Evolutionary conservation across 192 early-diverging fungal genomes (phyloP), one percentile per base, ranked within the genome.

Genomic region (Rhizoclosmatium sp.): DNA sequence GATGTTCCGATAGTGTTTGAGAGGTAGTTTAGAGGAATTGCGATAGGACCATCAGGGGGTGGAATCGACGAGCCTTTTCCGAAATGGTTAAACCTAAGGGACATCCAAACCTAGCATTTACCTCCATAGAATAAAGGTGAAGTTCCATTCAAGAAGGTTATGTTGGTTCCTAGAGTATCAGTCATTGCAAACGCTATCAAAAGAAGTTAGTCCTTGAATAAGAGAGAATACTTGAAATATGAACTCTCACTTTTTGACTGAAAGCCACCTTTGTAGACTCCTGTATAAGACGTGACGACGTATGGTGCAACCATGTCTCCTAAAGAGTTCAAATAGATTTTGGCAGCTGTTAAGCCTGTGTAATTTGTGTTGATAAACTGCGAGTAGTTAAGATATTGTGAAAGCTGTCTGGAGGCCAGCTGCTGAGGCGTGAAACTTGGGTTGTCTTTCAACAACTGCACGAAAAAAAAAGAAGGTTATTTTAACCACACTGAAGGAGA

Each of bases 1-100:
- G 65, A 16, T 16, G 31, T 44, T 44, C 3, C 5, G 40, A 68
- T 10, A 14, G 23, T 45, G 40, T 41, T 46, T 14, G 12, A 10
- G 21, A 46, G 9, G 21, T 5, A 19, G 7, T 12, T 14, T 42
- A 68, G 5, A 16, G 21, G 5, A 4, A 19, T 7, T 46, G 4
- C 14, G 3, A 10, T 21, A 44, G 65, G 65, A 10, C 65, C 44
- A 68, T 68, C 65, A 45, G 65, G 65, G 10, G 65, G 65, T 7
- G 65, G 65, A 41, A 44, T 45, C 9, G 42, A 46, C 4, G 42
- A 41, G 9, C 65, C 61, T 64, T 7, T 39, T 9, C 31, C 31
- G 61, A 64, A 64, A 64, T 21, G 61, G 19, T 9, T 16, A 56
- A 14, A 56, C 9, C 54, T 56, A 14, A 9, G 54, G 54, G 19